Evolutionary conservation across 2,329 filamentous ascomycete species (phyloP), one percentile per base, ranked within the genome.

Genomic region (Scortechinia acanthostroma): DNA sequence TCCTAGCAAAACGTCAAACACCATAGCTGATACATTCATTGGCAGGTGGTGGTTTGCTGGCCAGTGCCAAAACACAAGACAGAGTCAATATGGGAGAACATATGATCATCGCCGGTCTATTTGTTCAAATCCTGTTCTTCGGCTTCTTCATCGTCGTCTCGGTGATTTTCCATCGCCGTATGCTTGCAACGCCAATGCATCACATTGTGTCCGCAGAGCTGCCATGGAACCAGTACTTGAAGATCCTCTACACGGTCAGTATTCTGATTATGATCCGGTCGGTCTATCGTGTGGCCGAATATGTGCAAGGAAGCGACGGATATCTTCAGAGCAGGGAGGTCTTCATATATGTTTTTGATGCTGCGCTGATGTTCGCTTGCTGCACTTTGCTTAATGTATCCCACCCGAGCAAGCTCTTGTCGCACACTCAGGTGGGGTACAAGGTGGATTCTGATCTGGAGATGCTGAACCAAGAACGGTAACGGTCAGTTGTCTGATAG

Each of bases 71-170:
- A 22, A 57, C 57, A 4, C 51, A 49, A 1, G 19, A 47, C 6
- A 47, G 45, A 14, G 56, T 59, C 2, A 51, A 63, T 17, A 61
- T 58, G 3, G 65, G 66, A 44, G 57, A 68, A 23, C 60, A 61
- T 46, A 59, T 76, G 45, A 63, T 76, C 35, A 55, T 76, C 17
- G 64, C 53, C 4, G 73, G 73, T 2, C 60, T 77, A 3, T 58
- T 68, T 15, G 54, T 76, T 30, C 73, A 78, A 49, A 60, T 76
- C 46, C 43, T 63, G 45, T 70, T 72, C 51, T 76, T 77, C 53
- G 58, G 64, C 13, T 63, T 73, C 46, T 77, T 77, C 59, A 63
- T 69, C 45, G 43, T 68, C 2, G 63, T 69, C 0, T 63, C 69
- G 0, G 48, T 63, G 4, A 48, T 71, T 1, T 77, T 77, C 55